Base-by-base conservation (phyloP, 371 early-diverging fungal genomes). In the Mortierella sp. region DNA sequence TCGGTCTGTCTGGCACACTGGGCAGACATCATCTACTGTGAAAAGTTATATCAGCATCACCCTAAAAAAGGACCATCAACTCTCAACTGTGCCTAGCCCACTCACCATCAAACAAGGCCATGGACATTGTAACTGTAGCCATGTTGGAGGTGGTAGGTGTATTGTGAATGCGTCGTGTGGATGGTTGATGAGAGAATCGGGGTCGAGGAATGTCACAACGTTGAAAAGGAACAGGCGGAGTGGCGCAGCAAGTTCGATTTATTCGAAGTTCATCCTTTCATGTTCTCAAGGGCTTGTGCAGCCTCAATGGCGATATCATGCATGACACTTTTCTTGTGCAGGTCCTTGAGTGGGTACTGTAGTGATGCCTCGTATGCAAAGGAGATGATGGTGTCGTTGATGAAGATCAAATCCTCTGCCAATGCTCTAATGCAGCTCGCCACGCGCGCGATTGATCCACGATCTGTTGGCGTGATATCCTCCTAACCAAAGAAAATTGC, bases 1-100 rank as follows among this genome's bases (percentile, higher is more conserved):
- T 53, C 96, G 89, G 73, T 95, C 94, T 64, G 93, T 93, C 70
- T 93, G 93, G 82, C 99, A 99, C 7, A 96, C 93, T 23, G 98
- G 99, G 67, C 99, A 99, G 30, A 86, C 85, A 62, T 95, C 95
- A 74, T 96, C 76, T 76, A 64, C 14, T 27, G 43, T 10, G 26
- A 12, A 48, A 14, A 14, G 24, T 6, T 30, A 7, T 2, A 2
- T 19, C 8, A 10, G 30, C 12, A 28, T 24, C 6, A 42, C 26
- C 23, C 21, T 6, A 21, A 10, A 31, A 23, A 4, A 12, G 5
- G 31, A 53, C 10, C 19, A 52, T 57, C 57, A 64, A 64, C 50
- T 23, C 31, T 56, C 16, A 16, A 16, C 38, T 5, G 10, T 31
- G 21, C 24, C 23, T 5, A 48, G 21, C 13, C 3, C 47, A 18